Percentiles rank a stretch among this genome's conserved stretches.
phyloP scores from a whole-genome alignment of 257 asterid species.

The Eucommia ulmoides region DNA sequence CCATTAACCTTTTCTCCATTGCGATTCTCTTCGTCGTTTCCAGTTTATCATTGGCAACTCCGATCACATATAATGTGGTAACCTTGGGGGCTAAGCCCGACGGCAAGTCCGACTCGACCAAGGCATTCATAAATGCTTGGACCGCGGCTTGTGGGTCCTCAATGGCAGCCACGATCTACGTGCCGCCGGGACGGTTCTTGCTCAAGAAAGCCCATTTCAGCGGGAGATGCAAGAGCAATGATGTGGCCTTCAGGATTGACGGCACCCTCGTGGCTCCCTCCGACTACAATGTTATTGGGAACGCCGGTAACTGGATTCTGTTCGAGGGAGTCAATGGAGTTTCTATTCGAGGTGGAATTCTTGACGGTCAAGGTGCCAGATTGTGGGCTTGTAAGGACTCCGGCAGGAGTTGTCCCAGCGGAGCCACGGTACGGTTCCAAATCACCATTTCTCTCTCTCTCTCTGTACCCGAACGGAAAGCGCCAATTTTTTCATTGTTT shows the following conservation, averaged over 20 bases:
- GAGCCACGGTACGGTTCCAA: slow-evolving; percentile 37
- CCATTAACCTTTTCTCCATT: too few relatives aligned
- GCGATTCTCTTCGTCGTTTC: too few relatives aligned
- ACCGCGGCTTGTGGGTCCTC: slow-evolving; percentile 35
- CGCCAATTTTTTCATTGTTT: background rate
- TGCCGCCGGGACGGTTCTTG: slow-evolving; percentile 44
- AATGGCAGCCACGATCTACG: slow-evolving; percentile 25
- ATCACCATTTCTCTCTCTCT: background rate
- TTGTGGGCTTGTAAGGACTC: slow-evolving; percentile 55
- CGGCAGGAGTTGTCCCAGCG: slow-evolving; percentile 31
- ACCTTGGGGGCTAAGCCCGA: slow-evolving; percentile 38
- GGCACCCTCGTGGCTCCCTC: slow-evolving; percentile 51
- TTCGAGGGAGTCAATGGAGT: slow-evolving; percentile 33
- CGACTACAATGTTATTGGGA: slow-evolving; percentile 24
- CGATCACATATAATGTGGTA: slow-evolving; percentile 22
- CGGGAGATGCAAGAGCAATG: slow-evolving; percentile 35
- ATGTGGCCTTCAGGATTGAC: slow-evolving; percentile 19
- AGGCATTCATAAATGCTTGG: slow-evolving; percentile 39
- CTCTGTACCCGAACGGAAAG: background rate
- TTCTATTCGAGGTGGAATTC: slow-evolving; percentile 35
- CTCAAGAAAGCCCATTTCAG: slow-evolving; percentile 13
- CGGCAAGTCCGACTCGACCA: slow-evolving; percentile 31
- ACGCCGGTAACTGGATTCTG: slow-evolving; percentile 26
- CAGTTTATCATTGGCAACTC: too few relatives aligned
- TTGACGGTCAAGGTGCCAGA: slow-evolving; percentile 42